Conservation (phyloP, 1,139 yeast species). For the Pichia norvegensis region DNA sequence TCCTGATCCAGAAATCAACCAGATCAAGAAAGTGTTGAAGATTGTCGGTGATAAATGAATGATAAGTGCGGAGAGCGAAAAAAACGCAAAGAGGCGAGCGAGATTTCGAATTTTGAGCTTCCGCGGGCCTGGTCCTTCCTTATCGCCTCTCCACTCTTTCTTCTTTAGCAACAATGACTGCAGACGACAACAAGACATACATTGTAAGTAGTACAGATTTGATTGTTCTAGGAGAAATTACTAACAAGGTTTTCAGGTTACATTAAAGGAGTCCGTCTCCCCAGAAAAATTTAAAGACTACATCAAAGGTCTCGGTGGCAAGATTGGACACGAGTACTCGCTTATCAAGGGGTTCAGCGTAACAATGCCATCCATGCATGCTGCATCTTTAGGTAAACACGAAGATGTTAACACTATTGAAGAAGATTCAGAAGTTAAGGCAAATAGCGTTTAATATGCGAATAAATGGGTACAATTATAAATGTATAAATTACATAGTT, state of each 20-base stretch:
- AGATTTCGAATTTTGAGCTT: not conserved
- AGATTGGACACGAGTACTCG: slow-evolving; percentile 53
- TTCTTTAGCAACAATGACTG: slow-evolving; percentile 2
- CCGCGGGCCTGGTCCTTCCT: not conserved
- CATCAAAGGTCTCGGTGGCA: slow-evolving; percentile 46
- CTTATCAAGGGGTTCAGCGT: slow-evolving; percentile 61
- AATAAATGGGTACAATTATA: not conserved
- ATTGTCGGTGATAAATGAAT: slow-evolving; percentile 39
- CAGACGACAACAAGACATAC: slow-evolving; percentile 12
- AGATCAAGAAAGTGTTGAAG: slow-evolving; percentile 27
- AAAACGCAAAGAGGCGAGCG: not conserved
- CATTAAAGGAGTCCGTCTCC: slow-evolving; percentile 14
- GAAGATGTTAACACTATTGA: slow-evolving; percentile 47
- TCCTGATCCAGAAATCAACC: slow-evolving; percentile 39
- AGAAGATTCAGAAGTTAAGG: slow-evolving; percentile 54
- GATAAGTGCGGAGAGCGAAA: slow-evolving; percentile 1
- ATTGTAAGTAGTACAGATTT: slow-evolving; percentile 3
- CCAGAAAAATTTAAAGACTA: slow-evolving; percentile 24
- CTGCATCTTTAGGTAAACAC: slow-evolving; percentile 35
- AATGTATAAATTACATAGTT: not conserved
- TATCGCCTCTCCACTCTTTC: not conserved
- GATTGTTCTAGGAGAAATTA: no score
- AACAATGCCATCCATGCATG: slow-evolving; percentile 44
- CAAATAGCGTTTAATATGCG: slow-evolving; percentile 18
- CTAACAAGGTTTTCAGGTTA: slow-evolving; percentile 10